Evolutionary conservation across 192 early-diverging fungal species (phyloP).

Genomic region (Obelidium mucronatum): DNA sequence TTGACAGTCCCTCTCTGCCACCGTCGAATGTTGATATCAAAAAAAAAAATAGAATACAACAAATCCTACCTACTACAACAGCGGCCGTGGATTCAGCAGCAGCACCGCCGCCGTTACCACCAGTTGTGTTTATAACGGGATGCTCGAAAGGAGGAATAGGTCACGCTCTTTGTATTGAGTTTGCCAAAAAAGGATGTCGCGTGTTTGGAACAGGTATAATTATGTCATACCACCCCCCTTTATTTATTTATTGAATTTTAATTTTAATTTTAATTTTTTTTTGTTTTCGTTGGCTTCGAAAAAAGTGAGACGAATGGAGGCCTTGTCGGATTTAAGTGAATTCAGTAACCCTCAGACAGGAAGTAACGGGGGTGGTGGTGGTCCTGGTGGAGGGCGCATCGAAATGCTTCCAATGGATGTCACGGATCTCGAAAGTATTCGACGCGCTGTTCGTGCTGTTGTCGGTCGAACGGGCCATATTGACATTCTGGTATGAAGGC

Average conservation of each 20-base stretch:
- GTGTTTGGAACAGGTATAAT: slow-evolving; percentile 31
- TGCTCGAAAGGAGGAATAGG: slow-evolving; percentile 37
- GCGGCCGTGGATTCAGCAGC: no score
- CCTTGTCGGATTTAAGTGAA: not conserved
- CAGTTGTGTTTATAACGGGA: slow-evolving; percentile 36
- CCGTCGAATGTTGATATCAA: no score
- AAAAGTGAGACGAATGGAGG: slow-evolving; percentile 11
- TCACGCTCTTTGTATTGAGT: slow-evolving; percentile 12
- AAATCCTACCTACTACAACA: no score
- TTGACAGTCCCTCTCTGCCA: not conserved
- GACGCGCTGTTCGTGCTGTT: slow-evolving; percentile 18
- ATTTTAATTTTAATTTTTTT: not conserved
- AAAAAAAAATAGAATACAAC: no score
- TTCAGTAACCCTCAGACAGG: no score
- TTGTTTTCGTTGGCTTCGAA: no score
- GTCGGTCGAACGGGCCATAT: slow-evolving; percentile 26
- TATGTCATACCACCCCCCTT: not conserved
- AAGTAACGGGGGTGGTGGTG: no score
- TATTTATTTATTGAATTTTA: no score
- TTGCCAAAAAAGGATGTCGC: slow-evolving; percentile 31
- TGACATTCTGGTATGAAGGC: slow-evolving; percentile 26
- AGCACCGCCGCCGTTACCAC: no score
- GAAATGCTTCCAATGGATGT: slow-evolving; percentile 37
- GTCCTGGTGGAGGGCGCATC: not conserved
- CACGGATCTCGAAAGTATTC: slow-evolving; percentile 12